Evolutionary conservation across 1,284 basidiomycete genomes (phyloP).

Genomic region (Pseudozyma tsukubaensis): DNA sequence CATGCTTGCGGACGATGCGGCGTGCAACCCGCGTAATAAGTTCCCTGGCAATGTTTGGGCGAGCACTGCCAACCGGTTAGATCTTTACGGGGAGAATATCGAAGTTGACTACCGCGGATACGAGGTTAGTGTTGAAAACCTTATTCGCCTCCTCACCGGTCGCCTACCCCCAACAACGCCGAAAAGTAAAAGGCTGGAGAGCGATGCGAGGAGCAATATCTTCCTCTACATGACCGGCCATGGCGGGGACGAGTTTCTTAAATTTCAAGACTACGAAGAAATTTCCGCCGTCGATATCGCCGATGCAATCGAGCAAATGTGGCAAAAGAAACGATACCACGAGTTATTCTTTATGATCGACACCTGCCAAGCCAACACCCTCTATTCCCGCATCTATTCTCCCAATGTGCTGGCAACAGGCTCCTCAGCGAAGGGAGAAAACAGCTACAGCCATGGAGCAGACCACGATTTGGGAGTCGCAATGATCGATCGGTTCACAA

Average conservation of each 20-base stretch:
- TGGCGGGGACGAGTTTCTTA: constrained; percentile 96
- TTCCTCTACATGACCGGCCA: constrained; percentile 99
- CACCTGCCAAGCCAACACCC: constrained; percentile 96
- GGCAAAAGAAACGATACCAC: constrained; percentile 92
- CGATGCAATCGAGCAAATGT: constrained; percentile 98
- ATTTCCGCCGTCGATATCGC: constrained; percentile 91
- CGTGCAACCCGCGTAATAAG: constrained; percentile 91
- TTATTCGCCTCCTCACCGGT: constrained; percentile 84
- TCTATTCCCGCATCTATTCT: constrained; percentile 94
- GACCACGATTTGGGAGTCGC: constrained; percentile 94
- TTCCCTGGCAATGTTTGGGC: constrained; percentile 93
- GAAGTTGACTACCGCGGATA: constrained; percentile 98
- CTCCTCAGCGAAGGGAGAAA: constrained; percentile 86
- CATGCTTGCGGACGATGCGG: constrained; percentile 96
- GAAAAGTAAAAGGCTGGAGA: constrained; percentile 88
- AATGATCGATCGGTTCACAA: constrained; percentile 94
- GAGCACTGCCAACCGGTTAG: constrained; percentile 80
- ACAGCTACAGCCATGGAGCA: constrained; percentile 94
- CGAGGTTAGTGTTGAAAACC: constrained; percentile 96
- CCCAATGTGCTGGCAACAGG: constrained; percentile 95
- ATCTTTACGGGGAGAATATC: constrained; percentile 94
- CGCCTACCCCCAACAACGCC: constrained; percentile 74
- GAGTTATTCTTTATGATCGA: constrained; percentile 98
- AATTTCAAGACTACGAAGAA: constrained; percentile 99
- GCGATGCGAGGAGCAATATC: constrained; percentile 91